Conservation (phyloP, 1,284 basidiomycete species). For the Ceratobasidium theobromae region DNA sequence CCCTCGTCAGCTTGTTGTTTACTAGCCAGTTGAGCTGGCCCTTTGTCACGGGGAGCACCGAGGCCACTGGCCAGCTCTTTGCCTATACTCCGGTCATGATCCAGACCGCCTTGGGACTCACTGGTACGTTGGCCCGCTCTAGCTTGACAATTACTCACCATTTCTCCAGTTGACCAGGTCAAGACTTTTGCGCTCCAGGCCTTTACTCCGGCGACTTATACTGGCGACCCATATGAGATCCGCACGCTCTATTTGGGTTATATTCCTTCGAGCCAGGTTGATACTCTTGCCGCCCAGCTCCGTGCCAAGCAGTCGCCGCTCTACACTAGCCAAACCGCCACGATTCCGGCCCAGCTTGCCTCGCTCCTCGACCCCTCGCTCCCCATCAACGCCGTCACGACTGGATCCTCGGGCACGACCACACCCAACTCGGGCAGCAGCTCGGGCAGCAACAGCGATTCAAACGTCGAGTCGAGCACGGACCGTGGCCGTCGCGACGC, state of each 20-base stretch:
- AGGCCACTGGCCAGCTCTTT: constrained; percentile 62
- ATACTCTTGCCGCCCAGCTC: constrained; percentile 43
- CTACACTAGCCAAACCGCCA: constrained; percentile 52
- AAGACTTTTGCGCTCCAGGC: constrained; percentile 61
- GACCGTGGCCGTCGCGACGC: constrained; percentile 61
- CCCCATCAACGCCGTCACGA: constrained; percentile 51
- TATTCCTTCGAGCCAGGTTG: constrained; percentile 54
- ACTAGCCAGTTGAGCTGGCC: constrained; percentile 58
- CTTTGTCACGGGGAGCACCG: constrained; percentile 55
- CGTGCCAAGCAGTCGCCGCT: constrained; percentile 51
- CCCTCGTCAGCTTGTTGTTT: constrained; percentile 61
- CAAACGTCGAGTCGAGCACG: constrained; percentile 25
- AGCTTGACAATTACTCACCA: constrained; percentile 22
- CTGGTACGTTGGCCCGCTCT: constrained; percentile 47
- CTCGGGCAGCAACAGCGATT: constrained; percentile 37
- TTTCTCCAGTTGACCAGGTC: constrained; percentile 46
- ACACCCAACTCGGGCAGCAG: constrained; percentile 34
- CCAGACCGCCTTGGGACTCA: constrained; percentile 50
- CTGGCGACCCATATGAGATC: constrained; percentile 51
- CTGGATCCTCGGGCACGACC: constrained; percentile 38
- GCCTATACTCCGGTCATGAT: constrained; percentile 58
- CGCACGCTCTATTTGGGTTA: constrained; percentile 63
- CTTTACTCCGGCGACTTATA: constrained; percentile 57
- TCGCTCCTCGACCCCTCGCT: constrained; percentile 60
- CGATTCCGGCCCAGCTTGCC: constrained; percentile 51